Conservation (phyloP, 257 asterid genomes). For the Linderniella brevidens region DNA sequence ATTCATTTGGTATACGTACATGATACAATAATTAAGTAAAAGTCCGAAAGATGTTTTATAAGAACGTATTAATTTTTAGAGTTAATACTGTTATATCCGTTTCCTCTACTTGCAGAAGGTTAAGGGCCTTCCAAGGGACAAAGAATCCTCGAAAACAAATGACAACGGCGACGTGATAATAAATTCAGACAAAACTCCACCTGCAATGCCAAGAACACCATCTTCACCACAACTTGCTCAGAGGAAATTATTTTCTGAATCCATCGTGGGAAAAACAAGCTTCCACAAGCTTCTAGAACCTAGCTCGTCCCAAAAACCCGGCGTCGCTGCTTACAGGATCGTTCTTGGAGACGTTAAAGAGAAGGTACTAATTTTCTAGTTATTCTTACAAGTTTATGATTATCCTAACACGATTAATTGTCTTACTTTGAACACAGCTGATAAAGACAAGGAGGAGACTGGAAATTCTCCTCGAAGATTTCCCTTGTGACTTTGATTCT, state of each 20-base stretch:
- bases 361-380: slow-evolving; percentile 33
- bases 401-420: too few species aligned
- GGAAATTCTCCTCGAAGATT: slow-evolving; percentile 86
- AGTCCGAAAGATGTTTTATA: too few species aligned
- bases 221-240: slow-evolving; percentile 24
- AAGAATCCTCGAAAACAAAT: slow-evolving; percentile 19
- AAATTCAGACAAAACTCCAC: slow-evolving; percentile 1
- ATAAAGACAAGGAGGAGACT: slow-evolving; percentile 62
- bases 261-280: slow-evolving; percentile 39
- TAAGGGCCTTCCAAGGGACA: neutral
- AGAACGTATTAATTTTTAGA: too few species aligned
- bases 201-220: slow-evolving; percentile 29
- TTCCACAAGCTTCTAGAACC: slow-evolving; percentile 85
- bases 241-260: slow-evolving; percentile 65
- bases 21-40: too few species aligned
- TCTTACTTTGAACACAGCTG: slow-evolving; percentile 28
- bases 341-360: slow-evolving; percentile 80
- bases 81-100: too few species aligned
- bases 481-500: slow-evolving; percentile 73
- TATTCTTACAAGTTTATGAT: neutral
- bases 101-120: too few species aligned
- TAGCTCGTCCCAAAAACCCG: slow-evolving; percentile 71
- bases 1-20: too few species aligned
- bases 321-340: slow-evolving; percentile 86
- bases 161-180: slow-evolving; percentile 26